Conservation (phyloP, 768 basidiomycete species). For the Suillus subalutaceus region DNA sequence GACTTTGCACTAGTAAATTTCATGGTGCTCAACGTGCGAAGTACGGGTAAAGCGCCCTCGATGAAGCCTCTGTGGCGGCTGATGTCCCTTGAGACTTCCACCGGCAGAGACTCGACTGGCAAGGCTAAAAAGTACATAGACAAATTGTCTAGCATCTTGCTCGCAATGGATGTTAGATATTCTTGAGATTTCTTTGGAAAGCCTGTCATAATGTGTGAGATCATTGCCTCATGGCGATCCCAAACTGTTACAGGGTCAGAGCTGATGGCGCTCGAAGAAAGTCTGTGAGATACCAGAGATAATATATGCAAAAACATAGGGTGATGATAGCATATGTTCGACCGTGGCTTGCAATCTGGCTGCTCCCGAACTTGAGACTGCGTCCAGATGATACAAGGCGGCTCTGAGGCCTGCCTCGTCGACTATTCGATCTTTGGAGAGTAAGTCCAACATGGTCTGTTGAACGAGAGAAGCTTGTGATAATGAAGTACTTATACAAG, state of each 20-base stretch:
- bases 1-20: neutral
- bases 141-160: conserved; percentile 27
- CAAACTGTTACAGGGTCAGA: conserved; percentile 18
- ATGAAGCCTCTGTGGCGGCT: conserved; percentile 25
- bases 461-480: neutral
- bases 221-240: conserved; percentile 18
- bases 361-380: conserved; percentile 30
- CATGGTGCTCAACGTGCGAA: conserved; percentile 22
- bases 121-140: conserved; percentile 28
- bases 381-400: conserved; percentile 20
- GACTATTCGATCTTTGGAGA: conserved; percentile 17
- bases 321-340: conserved; percentile 30
- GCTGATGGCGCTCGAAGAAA: neutral
- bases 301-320: conserved; percentile 32
- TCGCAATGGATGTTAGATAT: conserved; percentile 24
- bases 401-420: conserved; percentile 21
- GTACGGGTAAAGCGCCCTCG: conserved; percentile 25
- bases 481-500: neutral
- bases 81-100: conserved; percentile 17
- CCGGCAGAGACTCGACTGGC: conserved; percentile 20
- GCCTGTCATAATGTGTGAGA: conserved; percentile 31
- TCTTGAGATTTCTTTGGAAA: conserved; percentile 34
- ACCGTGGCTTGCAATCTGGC: conserved; percentile 25
- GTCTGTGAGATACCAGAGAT: conserved; percentile 27
- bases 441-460: conserved; percentile 1